phyloP scores from a whole-genome alignment of 2,329 filamentous ascomycete species.

The Xylariaceae sp. region DNA sequence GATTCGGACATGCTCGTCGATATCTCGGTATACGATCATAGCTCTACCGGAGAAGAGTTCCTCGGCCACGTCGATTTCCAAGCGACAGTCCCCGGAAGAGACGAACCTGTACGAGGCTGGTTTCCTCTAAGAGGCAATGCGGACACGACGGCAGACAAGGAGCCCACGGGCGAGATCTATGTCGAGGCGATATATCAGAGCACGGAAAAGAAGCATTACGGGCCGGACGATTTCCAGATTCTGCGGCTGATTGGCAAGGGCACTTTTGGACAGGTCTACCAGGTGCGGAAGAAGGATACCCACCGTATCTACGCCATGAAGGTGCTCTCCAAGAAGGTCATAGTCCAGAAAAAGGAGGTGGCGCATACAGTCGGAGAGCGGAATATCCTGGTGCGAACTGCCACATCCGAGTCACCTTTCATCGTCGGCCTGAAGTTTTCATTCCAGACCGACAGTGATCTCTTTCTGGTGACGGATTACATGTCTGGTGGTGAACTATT shows the following conservation, averaged over 20 bases:
- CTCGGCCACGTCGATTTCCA: conserved; percentile 84
- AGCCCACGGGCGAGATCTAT: conserved; percentile 80
- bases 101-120: conserved; percentile 75
- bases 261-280: conserved; percentile 97
- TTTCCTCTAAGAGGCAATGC: conserved; percentile 71
- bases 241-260: conserved; percentile 95
- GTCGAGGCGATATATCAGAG: conserved; percentile 82
- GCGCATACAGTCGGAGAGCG: conserved; percentile 94
- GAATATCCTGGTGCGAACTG: conserved; percentile 94
- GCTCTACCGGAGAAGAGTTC: conserved; percentile 78
- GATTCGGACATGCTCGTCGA: conserved; percentile 86
- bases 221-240: conserved; percentile 93
- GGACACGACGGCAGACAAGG: conserved; percentile 65
- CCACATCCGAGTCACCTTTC: conserved; percentile 91
- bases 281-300: conserved; percentile 96
- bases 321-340: conserved; percentile 97
- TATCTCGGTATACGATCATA: conserved; percentile 85
- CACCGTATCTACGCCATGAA: conserved; percentile 98
- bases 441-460: conserved; percentile 93
- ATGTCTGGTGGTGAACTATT: conserved; percentile 99
- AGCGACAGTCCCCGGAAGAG: conserved; percentile 57
- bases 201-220: conserved; percentile 84
- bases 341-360: conserved; percentile 99
- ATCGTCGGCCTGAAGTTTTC: conserved; percentile 98
- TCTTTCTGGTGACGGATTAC: conserved; percentile 98